Percentiles rank a stretch among this genome's conserved stretches.
Conservation (phyloP, 2,329 filamentous ascomycete species). For the Neofusicoccum laricinum region DNA sequence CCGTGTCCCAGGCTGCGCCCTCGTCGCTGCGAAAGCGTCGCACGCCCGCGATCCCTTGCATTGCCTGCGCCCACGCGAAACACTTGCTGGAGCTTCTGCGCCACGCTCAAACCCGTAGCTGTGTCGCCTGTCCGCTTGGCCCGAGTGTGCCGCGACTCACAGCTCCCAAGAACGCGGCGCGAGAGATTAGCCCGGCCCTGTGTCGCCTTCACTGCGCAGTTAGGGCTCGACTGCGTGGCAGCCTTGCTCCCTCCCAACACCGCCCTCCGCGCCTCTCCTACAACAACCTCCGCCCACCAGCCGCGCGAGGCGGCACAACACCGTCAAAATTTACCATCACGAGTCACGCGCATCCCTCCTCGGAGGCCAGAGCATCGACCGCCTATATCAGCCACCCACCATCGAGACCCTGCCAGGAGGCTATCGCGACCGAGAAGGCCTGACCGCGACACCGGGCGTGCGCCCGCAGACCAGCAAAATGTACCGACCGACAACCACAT, state of each 20-base stretch:
- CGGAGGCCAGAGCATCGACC: conserved; percentile 54
- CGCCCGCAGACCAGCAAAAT: conserved; percentile 43
- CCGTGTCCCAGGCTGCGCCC: not conserved
- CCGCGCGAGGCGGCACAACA: conserved; percentile 18
- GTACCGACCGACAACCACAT: conserved; percentile 78
- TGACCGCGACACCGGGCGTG: conserved; percentile 37
- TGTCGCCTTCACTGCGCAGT: conserved; percentile 7
- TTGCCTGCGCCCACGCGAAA: conserved; percentile 15
- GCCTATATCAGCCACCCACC: conserved; percentile 47
- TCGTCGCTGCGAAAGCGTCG: not conserved
- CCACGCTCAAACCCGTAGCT: conserved; percentile 14
- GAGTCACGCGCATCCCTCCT: conserved; percentile 58
- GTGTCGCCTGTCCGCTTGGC: conserved; percentile 8
- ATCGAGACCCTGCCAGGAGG: conserved; percentile 52
- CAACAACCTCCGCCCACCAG: conserved; percentile 6
- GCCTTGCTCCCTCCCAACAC: not conserved
- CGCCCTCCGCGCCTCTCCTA: conserved; percentile 5
- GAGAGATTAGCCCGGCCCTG: not conserved
- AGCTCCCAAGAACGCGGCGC: not conserved
- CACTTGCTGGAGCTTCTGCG: conserved; percentile 16
- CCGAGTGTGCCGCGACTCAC: conserved; percentile 16
- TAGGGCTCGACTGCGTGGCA: conserved; percentile 6
- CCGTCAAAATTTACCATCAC: conserved; percentile 55
- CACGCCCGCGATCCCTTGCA: conserved; percentile 16
- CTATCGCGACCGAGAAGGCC: conserved; percentile 40